Percentiles rank a stretch among this genome's conserved stretches.
Evolutionary conservation across 306 rosid species (phyloP).

Genomic region (Vigna reflexopilosa): DNA sequence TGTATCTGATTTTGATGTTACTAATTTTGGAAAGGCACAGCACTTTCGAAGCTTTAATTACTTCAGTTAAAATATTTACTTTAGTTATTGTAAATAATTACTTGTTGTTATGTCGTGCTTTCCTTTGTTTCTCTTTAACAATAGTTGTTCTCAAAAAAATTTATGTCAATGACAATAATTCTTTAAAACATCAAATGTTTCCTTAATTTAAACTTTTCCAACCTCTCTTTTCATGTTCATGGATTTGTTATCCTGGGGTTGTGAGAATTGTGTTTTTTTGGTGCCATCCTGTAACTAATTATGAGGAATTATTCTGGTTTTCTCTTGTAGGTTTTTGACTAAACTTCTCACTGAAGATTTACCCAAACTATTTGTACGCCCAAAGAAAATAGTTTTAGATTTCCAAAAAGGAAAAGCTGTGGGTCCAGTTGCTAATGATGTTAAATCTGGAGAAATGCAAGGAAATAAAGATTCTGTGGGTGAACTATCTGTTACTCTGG

Average conservation of each 20-base stretch:
- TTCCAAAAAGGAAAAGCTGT: slow-evolving; percentile 92
- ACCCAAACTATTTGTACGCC: slow-evolving; percentile 96
- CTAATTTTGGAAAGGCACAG: slow-evolving; percentile 11
- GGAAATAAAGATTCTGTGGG: slow-evolving; percentile 94
- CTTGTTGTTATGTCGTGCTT: neutral
- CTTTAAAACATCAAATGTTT: neutral
- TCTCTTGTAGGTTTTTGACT: slow-evolving; percentile 79
- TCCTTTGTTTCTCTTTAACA: slow-evolving; percentile 27
- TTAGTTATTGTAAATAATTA: neutral
- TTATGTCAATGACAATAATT: neutral
- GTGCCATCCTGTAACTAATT: slow-evolving; percentile 21
- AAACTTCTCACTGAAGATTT: slow-evolving; percentile 97
- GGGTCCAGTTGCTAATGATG: slow-evolving; percentile 72
- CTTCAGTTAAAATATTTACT: slow-evolving; percentile 33
- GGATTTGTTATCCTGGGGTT: slow-evolving; percentile 37
- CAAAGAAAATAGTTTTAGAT: slow-evolving; percentile 95
- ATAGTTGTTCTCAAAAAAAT: neutral
- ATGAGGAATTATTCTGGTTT: slow-evolving; percentile 21
- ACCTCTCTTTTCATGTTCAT: neutral
- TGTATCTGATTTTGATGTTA: slow-evolving; percentile 30
- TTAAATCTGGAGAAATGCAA: slow-evolving; percentile 85
- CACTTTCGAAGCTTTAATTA: slow-evolving; percentile 29
- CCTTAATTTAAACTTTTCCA: neutral
- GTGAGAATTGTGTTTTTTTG: neutral
- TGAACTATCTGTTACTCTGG: slow-evolving; percentile 92